Evolutionary conservation across 1,139 yeast species (phyloP).

Genomic region (Scheffersomyces titani): DNA sequence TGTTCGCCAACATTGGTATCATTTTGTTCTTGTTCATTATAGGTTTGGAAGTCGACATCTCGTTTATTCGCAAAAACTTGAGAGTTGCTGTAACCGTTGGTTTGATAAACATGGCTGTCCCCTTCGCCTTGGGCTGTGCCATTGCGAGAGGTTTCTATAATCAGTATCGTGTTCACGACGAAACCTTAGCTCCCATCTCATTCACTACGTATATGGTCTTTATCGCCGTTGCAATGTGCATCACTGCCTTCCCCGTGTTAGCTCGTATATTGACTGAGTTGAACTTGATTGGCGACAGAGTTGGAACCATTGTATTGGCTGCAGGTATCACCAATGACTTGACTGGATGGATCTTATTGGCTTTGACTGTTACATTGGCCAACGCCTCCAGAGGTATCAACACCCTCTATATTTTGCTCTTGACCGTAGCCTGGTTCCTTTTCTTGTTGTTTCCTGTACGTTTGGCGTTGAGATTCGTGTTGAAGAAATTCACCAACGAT

Average conservation of each 20-base stretch:
- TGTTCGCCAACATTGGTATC: constrained; percentile 73
- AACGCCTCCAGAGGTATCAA: constrained; percentile 68
- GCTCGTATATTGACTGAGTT: constrained; percentile 77
- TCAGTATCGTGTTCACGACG: constrained; percentile 41
- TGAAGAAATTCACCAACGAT: constrained; percentile 48
- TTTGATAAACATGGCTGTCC: constrained; percentile 66
- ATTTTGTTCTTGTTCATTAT: constrained; percentile 72
- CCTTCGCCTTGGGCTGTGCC: constrained; percentile 77
- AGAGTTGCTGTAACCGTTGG: constrained; percentile 69
- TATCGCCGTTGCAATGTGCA: constrained; percentile 77
- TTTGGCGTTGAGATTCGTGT: constrained; percentile 43
- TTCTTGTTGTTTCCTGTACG: constrained; percentile 59
- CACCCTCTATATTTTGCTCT: constrained; percentile 66
- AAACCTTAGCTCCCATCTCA: constrained; percentile 33
- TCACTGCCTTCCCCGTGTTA: constrained; percentile 82
- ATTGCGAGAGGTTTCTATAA: constrained; percentile 67
- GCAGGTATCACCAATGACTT: constrained; percentile 82
- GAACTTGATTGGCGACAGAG: constrained; percentile 67
- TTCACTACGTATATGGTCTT: constrained; percentile 78
- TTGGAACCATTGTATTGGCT: constrained; percentile 76
- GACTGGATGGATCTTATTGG: constrained; percentile 79
- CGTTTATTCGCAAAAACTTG: constrained; percentile 59
- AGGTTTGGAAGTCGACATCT: constrained; percentile 74
- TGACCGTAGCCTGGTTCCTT: constrained; percentile 67
- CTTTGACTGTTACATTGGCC: constrained; percentile 73